Percentiles rank a stretch among this genome's conserved stretches.
Evolutionary conservation across 192 early-diverging fungal genomes (phyloP).

Genomic region (Rhizophagus prolifer): DNA sequence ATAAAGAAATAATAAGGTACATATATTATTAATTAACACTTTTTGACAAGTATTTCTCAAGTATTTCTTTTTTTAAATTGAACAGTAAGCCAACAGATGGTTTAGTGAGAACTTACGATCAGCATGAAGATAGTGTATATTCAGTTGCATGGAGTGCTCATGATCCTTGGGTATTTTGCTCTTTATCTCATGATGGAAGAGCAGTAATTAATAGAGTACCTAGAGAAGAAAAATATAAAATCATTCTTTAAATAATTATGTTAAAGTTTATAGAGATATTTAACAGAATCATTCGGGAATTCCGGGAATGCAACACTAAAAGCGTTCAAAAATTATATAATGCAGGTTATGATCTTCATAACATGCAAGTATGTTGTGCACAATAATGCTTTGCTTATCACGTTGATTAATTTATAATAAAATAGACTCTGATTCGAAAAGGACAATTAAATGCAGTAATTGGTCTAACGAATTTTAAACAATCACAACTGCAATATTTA

Average conservation of each 20-base stretch:
- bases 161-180: conserved; percentile 94
- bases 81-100: conserved; percentile 67
- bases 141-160: conserved; percentile 83
- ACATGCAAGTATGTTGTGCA: no score
- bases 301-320: background rate
- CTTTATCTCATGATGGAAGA: conserved; percentile 90
- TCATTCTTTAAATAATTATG: conserved; percentile 45
- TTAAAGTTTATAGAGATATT: background rate
- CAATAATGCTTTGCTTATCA: no score
- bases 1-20: conserved; percentile 32
- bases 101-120: conserved; percentile 82
- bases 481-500: background rate
- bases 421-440: background rate
- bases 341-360: no score
- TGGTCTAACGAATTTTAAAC: background rate
- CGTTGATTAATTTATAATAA: background rate
- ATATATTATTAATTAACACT: background rate
- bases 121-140: conserved; percentile 95
- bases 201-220: conserved; percentile 93
- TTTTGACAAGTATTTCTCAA: background rate
- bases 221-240: conserved; percentile 80
- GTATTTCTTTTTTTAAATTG: background rate
- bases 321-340: no score
- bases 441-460: background rate
- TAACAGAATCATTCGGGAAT: background rate